Evolutionary conservation across 345 rosid species (phyloP), one percentile per base, ranked within the genome.

Genomic region (Toxicodendron radicans): DNA sequence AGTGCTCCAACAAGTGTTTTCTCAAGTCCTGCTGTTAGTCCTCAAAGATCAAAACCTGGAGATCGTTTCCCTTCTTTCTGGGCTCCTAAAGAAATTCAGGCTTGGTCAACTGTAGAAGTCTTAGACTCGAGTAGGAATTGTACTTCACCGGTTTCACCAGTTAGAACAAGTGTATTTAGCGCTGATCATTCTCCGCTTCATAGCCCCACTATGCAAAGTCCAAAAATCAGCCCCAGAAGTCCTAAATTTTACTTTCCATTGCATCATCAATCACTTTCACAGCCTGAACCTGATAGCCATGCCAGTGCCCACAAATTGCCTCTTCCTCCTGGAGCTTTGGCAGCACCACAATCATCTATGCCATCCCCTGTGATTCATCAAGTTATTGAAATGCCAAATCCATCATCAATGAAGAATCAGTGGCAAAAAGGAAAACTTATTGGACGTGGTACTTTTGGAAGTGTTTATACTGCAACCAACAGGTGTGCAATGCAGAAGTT

Each of bases 401-500:
- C 64, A 38, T 49, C 80, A 3, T 32, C 71, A 13, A 62, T 38
- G 61, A 88, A 78, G 76, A 71, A 76, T 69, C 88, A 84, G 52
- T 90, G 95, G 95, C 79, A 78, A 80, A 90, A 90, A 80, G 92
- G 95, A 80, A 90, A 75, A 83, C 88, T 88, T 67, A 87, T 90
- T 65, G 95, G 95, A 45, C 87, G 88, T 4, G 95, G 95, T 68
- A 88, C 92, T 46, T 90, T 78, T 82, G 95, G 95, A 68, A 88
- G 86, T 69, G 95, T 90, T 73, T 90, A 84, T 77, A 79, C 70
- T 56, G 92, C 84, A 72, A 86, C 86, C 73, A 75, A 90, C 74
- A 61, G 83, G 92, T 90, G 79, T 60, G 79, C 66, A 58, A 17
- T 51, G 58, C 59, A 58, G 49, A 72, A 80, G 38, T 77, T 41